Conservation (phyloP, 208 protist species). For the Wallacemonas collosoma region DNA sequence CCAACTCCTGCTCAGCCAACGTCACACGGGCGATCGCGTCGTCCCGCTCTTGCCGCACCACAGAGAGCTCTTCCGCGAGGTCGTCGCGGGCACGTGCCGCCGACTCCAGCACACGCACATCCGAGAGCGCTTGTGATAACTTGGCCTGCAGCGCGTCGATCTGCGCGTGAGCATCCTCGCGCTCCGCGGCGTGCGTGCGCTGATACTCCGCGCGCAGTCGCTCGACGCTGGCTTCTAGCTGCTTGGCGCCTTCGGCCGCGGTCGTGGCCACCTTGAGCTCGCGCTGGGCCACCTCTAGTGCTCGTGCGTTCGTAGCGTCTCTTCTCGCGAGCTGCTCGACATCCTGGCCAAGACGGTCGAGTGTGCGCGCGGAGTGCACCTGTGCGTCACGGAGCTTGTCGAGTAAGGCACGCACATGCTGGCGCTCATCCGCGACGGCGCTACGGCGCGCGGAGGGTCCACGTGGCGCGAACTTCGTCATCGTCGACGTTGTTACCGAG, state of each 20-base stretch:
- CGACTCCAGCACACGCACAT: background rate
- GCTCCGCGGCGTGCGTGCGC: slow-evolving; percentile 23
- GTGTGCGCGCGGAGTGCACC: slow-evolving; percentile 16
- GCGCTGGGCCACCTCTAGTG: slow-evolving; percentile 31
- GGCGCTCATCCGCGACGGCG: slow-evolving; percentile 12
- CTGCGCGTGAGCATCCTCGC: slow-evolving; percentile 15
- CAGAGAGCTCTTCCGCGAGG: background rate
- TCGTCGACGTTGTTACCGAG: background rate
- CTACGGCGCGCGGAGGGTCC: background rate
- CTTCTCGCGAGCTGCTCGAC: slow-evolving; percentile 18
- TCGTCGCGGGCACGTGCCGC: slow-evolving; percentile 7
- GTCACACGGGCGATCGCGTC: background rate
- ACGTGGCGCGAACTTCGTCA: background rate
- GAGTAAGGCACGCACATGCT: slow-evolving; percentile 27
- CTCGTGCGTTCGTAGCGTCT: slow-evolving; percentile 8
- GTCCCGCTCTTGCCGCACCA: background rate
- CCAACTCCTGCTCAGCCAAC: background rate
- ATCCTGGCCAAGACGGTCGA: slow-evolving; percentile 25
- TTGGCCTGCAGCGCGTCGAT: slow-evolving; percentile 32
- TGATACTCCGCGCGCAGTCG: slow-evolving; percentile 29
- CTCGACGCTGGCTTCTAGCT: slow-evolving; percentile 27
- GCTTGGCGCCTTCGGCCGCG: slow-evolving; percentile 21
- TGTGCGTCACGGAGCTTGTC: slow-evolving; percentile 37
- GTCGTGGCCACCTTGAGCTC: slow-evolving; percentile 24
- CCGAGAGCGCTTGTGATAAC: slow-evolving; percentile 18